Evolutionary conservation across 352 stramenopile species (phyloP), one percentile per base, ranked within the genome.

Genomic region (Globisporangium ultimum): DNA sequence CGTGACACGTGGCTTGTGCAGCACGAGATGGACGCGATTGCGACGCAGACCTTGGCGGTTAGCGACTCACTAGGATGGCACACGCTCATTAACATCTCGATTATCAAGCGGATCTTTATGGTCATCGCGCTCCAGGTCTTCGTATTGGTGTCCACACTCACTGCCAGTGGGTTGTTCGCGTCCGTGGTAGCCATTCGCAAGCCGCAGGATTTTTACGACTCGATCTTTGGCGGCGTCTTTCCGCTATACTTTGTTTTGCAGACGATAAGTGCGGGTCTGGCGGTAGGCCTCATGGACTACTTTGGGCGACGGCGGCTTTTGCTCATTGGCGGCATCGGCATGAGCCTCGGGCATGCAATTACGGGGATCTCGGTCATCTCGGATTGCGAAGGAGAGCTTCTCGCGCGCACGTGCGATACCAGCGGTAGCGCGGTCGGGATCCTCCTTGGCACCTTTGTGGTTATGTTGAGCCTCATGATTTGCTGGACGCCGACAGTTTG

Each of bases 401-500:
- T 66, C n/a, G 53, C 66, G 38, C 58, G 62, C 10, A 64, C 52
- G 12, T 78, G 74, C 28, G 28, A 36, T 40, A 58, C 67, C 1
- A 55, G 47, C 15, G 58, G 63, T 11, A 64, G 64, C 21, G 78
- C 64, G 10, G 74, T 66, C 48, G 66, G 76, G 49, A 68, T 87
- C 45, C 62, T 78, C 7, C 1, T 83, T 15, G 57, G 66, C 22
- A 64, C 73, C 11, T 55, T 55, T 24, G 64, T 82, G 43, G 70
- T 82, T 46, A 42, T 79, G 0, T 64, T 79, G 58, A 78, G 76
- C 66, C 77, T 77, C 57, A 66, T 71, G 43, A 64, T 68, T 43
- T 76, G 61, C 15, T 84, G 73, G 77, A 67, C 68, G 15, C 72
- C 77, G 32, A 60, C 81, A 17, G 58, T 70, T 28, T 87, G 77